Conservation (phyloP, 2,329 filamentous ascomycete species). For the Fusarium concolor region DNA sequence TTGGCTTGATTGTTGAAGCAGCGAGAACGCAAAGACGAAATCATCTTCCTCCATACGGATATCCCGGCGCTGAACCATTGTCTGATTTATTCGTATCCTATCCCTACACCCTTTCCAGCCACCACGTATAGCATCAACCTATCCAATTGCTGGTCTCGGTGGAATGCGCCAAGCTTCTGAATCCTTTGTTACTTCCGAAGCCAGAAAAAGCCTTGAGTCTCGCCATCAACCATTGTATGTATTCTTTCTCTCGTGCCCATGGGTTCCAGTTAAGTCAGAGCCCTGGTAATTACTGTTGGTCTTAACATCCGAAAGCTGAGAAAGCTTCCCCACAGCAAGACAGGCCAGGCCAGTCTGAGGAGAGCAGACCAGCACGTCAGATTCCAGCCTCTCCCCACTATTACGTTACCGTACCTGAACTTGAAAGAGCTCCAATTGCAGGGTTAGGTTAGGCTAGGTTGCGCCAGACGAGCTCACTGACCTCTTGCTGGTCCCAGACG, state of each 20-base stretch:
- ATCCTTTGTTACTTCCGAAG: slow-evolving; percentile 39
- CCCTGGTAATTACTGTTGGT: slow-evolving; percentile 5
- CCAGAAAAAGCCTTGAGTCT: slow-evolving; percentile 6
- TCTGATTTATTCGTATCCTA: neutral
- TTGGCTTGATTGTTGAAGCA: slow-evolving; percentile 1
- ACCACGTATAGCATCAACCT: slow-evolving; percentile 22
- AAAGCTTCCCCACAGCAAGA: slow-evolving; percentile 38
- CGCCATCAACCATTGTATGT: slow-evolving; percentile 19
- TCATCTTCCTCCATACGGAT: neutral
- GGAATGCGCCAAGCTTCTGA: slow-evolving; percentile 41
- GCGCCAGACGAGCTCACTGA: slow-evolving; percentile 43
- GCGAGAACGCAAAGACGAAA: slow-evolving; percentile 2
- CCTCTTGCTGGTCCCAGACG: slow-evolving; percentile 31
- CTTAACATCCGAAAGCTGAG: slow-evolving; percentile 17
- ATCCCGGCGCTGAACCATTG: slow-evolving; percentile 1
- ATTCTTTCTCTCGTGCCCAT: neutral
- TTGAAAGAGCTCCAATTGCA: slow-evolving; percentile 35
- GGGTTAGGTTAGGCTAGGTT: slow-evolving; percentile 32
- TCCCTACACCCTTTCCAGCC: slow-evolving; percentile 32
- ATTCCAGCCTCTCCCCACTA: slow-evolving; percentile 30
- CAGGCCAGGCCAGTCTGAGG: slow-evolving; percentile 19
- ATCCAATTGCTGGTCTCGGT: slow-evolving; percentile 38
- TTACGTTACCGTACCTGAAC: slow-evolving; percentile 37
- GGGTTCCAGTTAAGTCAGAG: neutral
- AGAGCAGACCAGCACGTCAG: slow-evolving; percentile 27